Evolutionary conservation across 305 asterid genomes (phyloP), one percentile per base, ranked within the genome.

Genomic region (Fraxinus sp.): DNA sequence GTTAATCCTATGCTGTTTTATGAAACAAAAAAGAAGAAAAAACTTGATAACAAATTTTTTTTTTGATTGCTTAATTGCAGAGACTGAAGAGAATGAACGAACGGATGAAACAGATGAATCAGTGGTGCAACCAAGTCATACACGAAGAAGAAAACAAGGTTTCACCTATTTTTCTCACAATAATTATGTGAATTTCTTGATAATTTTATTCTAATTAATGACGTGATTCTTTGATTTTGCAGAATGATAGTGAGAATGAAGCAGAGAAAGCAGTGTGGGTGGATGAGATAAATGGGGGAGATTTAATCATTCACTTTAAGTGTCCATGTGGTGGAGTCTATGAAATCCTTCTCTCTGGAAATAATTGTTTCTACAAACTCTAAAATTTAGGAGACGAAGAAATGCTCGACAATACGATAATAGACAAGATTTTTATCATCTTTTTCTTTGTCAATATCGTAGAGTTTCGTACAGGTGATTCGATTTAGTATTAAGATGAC

Each of bases 21-120:
- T 46, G 57, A 39, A 39, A 39, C 49, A 39, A 39, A 39, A 39
- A 39, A 8, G 55, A 10, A 13, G n/a, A 46, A 46, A 46, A 44
- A 46, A 46, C 0, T 44, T 46, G 59, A 3, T 20, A 1, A 18
- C 26, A 32, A 33, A 0, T 46, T 46, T 7, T 22, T 1, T 22
- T 5, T 11, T 14, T 1, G 46, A 59, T 28, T 78, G 64, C 32
- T 49, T 6, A 28, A 33, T 20, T 62, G 68, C 85, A 85, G 85
- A 85, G 85, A 78, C 10, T 85, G 76, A 85, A 28, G 81, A 82
- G 83, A 79, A 79, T 82, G 68, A 82, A 62, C 35, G 68, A 85
- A 33, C 74, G 78, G 57, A 74, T 78, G 83, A 82, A 76, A 74
- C 80, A 85, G 62, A 78, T 85, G 87, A 85, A 55, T 62, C 78